Base-by-base conservation (phyloP, 2,329 filamentous ascomycete species). In the Aspergillus neoniger region DNA sequence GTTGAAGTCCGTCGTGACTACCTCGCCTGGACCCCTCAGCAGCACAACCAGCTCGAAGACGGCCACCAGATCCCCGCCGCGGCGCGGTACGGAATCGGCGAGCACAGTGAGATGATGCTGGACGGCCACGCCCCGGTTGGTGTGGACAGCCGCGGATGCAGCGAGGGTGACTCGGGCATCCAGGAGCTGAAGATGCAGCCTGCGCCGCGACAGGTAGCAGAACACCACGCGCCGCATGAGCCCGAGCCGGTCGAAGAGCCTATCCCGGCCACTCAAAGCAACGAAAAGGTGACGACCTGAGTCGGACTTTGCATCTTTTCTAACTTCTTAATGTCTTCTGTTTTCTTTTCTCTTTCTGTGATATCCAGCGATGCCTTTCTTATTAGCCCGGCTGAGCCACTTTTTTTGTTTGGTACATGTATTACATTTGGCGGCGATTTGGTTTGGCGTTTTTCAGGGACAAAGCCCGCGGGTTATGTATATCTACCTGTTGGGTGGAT, bases 91-190 rank as follows among this genome's bases (percentile, higher is more conserved):
- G 86, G 85, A 32, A 86, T 85, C 62, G 75, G 77, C 15, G 81
- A 85, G 65, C 86, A 88, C 76, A 83, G 81, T 66, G 83, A 86
- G 68, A 87, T 77, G 75, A 72, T 88, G 85, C 77, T 87, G 32
- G 84, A 86, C 70, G 83, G 83, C 68, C 83, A 82, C 67, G 79
- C 71, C 3, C 71, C 72, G n/a, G 57, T 63, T 5, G 67, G 69
- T 36, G 59, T 70, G 28, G 68, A 73, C 54, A 74, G 72, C 50
- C 72, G 69, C 12, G 74, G 69, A 7, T 67, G 64, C 50, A 72
- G 70, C 51, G 70, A 73, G 51, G 65, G 68, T 7, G 67, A 72
- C 14, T 69, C 71, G 51, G 68, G 61, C 21, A 68, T 74, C 17
- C 71, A 74, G 28, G 72, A 75, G 51, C 49, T 72, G 21, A 74